Evolutionary conservation across 306 rosid genomes (phyloP).

Genomic region (Dalbergia cochinchinensis): DNA sequence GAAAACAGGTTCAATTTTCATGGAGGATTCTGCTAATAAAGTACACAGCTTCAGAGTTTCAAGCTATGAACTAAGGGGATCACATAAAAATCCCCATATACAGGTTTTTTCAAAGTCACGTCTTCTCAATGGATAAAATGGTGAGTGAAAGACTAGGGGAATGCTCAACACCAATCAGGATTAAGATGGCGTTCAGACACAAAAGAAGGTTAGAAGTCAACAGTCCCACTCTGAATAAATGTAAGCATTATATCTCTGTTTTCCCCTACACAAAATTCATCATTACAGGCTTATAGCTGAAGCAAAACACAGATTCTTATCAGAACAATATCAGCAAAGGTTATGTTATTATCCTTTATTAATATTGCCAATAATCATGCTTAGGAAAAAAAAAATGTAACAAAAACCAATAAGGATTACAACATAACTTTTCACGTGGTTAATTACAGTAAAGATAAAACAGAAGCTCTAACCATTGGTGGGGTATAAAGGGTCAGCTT

Average conservation of each 20-base stretch:
- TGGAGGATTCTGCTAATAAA: constrained; percentile 7
- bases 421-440: background rate
- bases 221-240: background rate
- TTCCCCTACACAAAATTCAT: background rate
- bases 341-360: background rate
- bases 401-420: background rate
- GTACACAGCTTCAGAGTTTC: background rate
- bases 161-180: background rate
- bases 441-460: background rate
- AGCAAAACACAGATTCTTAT: constrained; percentile 1
- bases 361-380: background rate
- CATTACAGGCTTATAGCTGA: background rate
- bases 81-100: background rate
- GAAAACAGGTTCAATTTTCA: background rate
- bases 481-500: background rate
- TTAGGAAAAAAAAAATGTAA: background rate
- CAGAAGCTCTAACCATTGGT: constrained; percentile 14
- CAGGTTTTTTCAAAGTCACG: background rate
- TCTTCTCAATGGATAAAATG: background rate
- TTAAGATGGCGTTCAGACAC: background rate
- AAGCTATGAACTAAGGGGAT: background rate
- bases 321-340: constrained; percentile 6
- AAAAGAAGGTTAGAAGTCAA: constrained; percentile 9
- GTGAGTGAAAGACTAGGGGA: constrained; percentile 5
- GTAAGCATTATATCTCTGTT: background rate